phyloP scores from a whole-genome alignment of 371 early-diverging fungal species.

The Mucor indicus region DNA sequence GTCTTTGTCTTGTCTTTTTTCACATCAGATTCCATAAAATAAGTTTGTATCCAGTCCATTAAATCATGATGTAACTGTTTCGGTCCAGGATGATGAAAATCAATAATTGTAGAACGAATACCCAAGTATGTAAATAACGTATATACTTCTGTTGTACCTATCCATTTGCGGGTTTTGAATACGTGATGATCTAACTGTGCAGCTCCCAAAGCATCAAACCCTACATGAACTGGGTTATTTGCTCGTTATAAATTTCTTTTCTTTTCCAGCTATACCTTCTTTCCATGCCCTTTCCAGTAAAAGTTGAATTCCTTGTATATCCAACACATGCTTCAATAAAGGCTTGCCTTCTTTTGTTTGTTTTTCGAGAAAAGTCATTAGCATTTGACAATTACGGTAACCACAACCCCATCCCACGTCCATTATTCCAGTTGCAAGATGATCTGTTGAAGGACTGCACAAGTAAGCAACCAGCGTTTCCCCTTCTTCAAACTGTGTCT shows the following conservation, averaged over 20 bases:
- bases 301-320: conserved; percentile 55
- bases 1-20: conserved; percentile 9
- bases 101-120: conserved; percentile 58
- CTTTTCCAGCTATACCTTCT: no score
- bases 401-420: conserved; percentile 81
- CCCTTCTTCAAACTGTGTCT: conserved; percentile 33
- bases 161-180: conserved; percentile 69
- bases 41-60: conserved; percentile 56
- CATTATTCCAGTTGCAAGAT: conserved; percentile 38
- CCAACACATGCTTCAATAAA: conserved; percentile 39
- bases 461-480: conserved; percentile 36
- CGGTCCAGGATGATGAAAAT: conserved; percentile 66
- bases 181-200: conserved; percentile 58
- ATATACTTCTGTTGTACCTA: conserved; percentile 77
- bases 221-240: no score
- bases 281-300: conserved; percentile 70
- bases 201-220: conserved; percentile 69
- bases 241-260: no score
- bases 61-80: conserved; percentile 56
- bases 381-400: conserved; percentile 73
- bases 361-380: conserved; percentile 54
- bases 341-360: conserved; percentile 24
- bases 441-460: conserved; percentile 45
- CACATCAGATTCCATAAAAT: conserved; percentile 24
- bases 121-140: conserved; percentile 62